A percentile compares a stretch with the other conserved stretches of the same genome.
Evolutionary conservation across 2,329 filamentous ascomycete genomes (phyloP).

Genomic region (Ascochyta clinopodiicola): DNA sequence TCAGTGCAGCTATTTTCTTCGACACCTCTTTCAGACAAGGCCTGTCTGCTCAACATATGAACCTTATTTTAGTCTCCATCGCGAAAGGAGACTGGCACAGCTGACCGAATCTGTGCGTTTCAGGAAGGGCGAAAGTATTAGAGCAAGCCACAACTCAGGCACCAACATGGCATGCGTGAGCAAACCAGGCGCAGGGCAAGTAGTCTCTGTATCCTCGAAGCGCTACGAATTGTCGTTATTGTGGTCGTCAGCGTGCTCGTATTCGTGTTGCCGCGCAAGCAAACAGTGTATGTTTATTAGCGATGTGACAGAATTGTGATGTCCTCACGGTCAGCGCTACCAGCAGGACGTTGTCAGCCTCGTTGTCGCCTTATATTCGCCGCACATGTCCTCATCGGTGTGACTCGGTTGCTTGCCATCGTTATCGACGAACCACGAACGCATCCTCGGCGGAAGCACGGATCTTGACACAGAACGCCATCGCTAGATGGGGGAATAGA

Average conservation of each 20-base stretch:
- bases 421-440: not conserved
- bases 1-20: too few relatives aligned
- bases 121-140: too few relatives aligned
- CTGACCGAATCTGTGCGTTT: too few relatives aligned
- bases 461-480: not conserved
- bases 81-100: too few relatives aligned
- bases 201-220: not conserved
- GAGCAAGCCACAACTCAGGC: too few relatives aligned
- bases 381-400: constrained; percentile 9
- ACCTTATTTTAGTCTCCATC: too few relatives aligned
- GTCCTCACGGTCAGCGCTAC: not conserved
- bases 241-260: not conserved
- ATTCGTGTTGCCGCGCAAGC: not conserved
- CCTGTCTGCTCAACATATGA: too few relatives aligned
- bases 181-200: too few relatives aligned
- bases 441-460: constrained; percentile 7
- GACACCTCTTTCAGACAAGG: too few relatives aligned
- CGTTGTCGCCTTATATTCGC: not conserved
- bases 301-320: not conserved
- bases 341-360: not conserved
- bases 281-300: not conserved
- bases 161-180: too few relatives aligned
- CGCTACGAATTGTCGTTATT: not conserved
- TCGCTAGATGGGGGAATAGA: constrained; percentile 4
- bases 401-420: not conserved